Evolutionary conservation across 73 alveolate species (phyloP).

Genomic region (Tetrahymena thermophila): DNA sequence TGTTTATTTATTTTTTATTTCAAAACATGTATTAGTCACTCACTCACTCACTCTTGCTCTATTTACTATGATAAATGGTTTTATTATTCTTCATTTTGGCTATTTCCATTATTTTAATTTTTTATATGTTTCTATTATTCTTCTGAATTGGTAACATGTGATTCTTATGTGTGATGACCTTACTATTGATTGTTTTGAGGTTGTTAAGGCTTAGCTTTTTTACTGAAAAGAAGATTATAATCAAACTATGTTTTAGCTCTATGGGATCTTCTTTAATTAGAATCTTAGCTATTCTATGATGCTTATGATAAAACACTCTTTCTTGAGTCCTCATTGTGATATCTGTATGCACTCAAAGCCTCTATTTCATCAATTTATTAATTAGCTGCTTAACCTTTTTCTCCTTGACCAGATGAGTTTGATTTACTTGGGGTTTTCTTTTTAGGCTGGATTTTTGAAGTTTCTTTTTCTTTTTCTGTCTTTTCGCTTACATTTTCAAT

Average conservation of each 20-base stretch:
- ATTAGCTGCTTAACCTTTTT: background rate
- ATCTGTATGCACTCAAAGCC: background rate
- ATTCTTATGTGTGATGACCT: background rate
- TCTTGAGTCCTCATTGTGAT: background rate
- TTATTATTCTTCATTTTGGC: background rate
- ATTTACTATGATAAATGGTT: background rate
- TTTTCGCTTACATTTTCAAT: background rate
- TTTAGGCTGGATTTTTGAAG: background rate
- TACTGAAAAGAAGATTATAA: background rate
- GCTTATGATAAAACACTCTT: background rate
- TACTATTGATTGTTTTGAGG: background rate
- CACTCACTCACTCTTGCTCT: background rate
- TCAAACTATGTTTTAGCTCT: background rate
- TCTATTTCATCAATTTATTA: background rate
- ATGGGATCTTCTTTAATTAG: background rate
- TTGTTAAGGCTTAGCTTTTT: background rate
- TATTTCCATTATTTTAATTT: background rate
- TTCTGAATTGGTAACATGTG: background rate
- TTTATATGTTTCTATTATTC: background rate
- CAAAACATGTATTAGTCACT: background rate
- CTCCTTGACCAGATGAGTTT: background rate
- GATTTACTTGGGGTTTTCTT: background rate
- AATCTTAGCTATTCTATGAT: background rate
- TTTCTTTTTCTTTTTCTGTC: background rate
- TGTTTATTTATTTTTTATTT: too few species aligned